These are phyloP conservation scores for Prunus padus DNA, from an alignment of 306 rosid species.

Conservation along the genomic window DNA sequence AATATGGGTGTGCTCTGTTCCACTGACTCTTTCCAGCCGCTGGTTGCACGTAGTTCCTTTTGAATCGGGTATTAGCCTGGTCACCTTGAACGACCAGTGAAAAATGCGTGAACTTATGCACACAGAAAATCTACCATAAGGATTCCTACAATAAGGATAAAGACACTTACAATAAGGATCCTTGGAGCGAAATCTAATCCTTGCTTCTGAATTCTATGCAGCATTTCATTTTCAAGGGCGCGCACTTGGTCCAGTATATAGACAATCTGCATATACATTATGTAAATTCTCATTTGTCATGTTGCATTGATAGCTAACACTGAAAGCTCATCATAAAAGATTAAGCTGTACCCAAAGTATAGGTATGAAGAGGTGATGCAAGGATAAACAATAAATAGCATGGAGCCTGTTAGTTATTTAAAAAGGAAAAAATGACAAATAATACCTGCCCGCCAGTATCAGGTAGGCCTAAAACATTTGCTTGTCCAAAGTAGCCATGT, in stretches of 20 bases:
- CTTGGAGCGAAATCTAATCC: conserved; percentile 66
- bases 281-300: neutral
- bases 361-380: neutral
- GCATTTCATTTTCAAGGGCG: conserved; percentile 81
- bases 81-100: conserved; percentile 41
- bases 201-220: conserved; percentile 58
- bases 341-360: neutral
- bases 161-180: conserved; percentile 61
- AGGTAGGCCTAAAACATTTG: conserved; percentile 85
- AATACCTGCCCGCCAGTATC: conserved; percentile 99
- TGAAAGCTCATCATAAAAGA: neutral
- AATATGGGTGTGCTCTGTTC: conserved; percentile 77
- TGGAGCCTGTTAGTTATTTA: too few species aligned
- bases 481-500: conserved; percentile 88
- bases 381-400: conserved; percentile 18
- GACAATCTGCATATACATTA: conserved; percentile 54
- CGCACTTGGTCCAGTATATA: conserved; percentile 85
- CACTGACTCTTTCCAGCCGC: conserved; percentile 82
- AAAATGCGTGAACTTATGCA: neutral
- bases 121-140: neutral
- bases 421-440: neutral
- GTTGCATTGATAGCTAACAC: neutral
- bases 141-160: neutral
- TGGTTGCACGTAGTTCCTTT: conserved; percentile 96
- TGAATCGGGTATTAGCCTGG: conserved; percentile 30